Evolutionary conservation across 768 basidiomycete genomes (phyloP), one percentile per base, ranked within the genome.

Genomic region (Pholiota conissans): DNA sequence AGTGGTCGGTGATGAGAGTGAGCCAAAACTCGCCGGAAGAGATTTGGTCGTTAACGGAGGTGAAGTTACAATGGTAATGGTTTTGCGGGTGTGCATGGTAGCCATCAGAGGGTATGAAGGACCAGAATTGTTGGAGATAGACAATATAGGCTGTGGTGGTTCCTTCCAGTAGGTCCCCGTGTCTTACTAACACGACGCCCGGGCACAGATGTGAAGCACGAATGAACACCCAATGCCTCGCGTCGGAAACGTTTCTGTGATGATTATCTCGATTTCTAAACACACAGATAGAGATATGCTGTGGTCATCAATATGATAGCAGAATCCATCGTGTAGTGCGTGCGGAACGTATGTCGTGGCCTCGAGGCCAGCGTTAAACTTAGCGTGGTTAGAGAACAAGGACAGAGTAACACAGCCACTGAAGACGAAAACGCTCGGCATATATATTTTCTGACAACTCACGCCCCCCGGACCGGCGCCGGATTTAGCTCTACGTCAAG

Each of bases 61-160:
- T 14, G 75, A 73, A 1, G 76, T 74, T 46, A 75, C 60, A 53
- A 77, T 73, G 29, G 72, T 73, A 49, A 76, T 72, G 39, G 70
- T 74, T 55, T 74, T 75, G 32, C 69, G 73, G 40, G 73, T 64
- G 54, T 70, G 69, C 73, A 74, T 73, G 40, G 46, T 47, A 27
- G 48, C 22, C 26, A 52, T n/a, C 6, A 45, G 42, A 27, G 35
- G 13, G n/a, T 26, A 40, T 27, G 51, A 11, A 24, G 13, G 20
- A 45, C 22, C 10, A 24, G 22, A 22, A 7, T 42, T 2, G 42
- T 22, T n/a, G 11, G 18, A 45, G 42, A 45, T 45, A 7, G 7
- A 11, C n/a, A 45, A 45, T 45, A 45, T 45, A 45, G 22, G 42
- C 13, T 22, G 42, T 45, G 24, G 42, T 10, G 24, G 22, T 24